These are phyloP conservation scores for Suhomyces prunicola DNA, from an alignment of 805 yeast species.

Conservation along the genomic window DNA sequence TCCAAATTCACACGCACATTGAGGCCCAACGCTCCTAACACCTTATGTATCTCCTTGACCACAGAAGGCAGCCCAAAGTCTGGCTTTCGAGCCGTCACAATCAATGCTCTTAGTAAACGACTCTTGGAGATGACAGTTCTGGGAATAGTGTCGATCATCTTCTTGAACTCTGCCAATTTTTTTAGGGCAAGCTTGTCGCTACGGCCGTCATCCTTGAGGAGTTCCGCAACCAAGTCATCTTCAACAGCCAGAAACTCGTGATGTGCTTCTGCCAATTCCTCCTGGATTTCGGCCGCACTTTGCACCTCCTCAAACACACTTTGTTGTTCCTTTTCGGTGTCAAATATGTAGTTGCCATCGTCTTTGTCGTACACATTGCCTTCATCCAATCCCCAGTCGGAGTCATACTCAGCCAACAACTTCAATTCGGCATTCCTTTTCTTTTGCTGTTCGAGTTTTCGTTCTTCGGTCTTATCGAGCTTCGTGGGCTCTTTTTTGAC, in stretches of 20 bases:
- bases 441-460: constrained; percentile 13
- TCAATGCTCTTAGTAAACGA: constrained; percentile 27
- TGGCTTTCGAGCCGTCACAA: constrained; percentile 30
- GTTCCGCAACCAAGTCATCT: constrained; percentile 13
- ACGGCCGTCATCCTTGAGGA: constrained; percentile 13
- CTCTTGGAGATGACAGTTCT: constrained; percentile 28
- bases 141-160: constrained; percentile 23
- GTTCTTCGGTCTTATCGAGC: constrained; percentile 10
- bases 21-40: not conserved
- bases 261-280: constrained; percentile 13
- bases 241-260: constrained; percentile 16
- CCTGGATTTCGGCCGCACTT: constrained; percentile 18
- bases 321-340: constrained; percentile 27
- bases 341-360: constrained; percentile 35
- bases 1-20: constrained; percentile 10
- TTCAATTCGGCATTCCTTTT: constrained; percentile 11
- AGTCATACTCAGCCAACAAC: constrained; percentile 20
- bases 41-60: not conserved
- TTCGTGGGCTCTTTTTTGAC: constrained; percentile 3
- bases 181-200: constrained; percentile 15
- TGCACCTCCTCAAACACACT: constrained; percentile 25
- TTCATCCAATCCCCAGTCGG: constrained; percentile 47
- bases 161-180: constrained; percentile 15
- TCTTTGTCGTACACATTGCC: constrained; percentile 21
- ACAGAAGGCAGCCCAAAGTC: not conserved